phyloP scores from a whole-genome alignment of 352 stramenopile species.

The Globisporangium abappressorium region DNA sequence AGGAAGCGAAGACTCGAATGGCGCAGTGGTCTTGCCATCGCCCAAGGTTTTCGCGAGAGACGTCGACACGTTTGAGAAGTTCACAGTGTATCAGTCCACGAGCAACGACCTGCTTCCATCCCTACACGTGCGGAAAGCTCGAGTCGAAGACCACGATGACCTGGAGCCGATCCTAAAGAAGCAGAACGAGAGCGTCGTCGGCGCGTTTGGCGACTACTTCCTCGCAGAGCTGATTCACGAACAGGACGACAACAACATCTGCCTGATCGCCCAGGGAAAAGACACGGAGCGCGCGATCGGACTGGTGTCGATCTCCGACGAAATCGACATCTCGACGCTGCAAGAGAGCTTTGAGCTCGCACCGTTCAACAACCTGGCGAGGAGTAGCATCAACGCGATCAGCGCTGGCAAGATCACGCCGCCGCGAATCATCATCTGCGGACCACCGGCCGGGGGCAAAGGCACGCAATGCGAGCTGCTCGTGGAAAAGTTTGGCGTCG shows the following conservation, averaged over 20 bases:
- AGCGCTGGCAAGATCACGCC: conserved; percentile 32
- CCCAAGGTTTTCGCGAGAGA: conserved; percentile 21
- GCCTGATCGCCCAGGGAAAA: conserved; percentile 57
- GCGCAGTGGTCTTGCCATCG: conserved; percentile 24
- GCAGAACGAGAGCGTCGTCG: conserved; percentile 61
- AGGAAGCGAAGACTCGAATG: not conserved
- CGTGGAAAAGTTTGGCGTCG: conserved; percentile 78
- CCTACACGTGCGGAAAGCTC: conserved; percentile 56
- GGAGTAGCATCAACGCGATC: conserved; percentile 22
- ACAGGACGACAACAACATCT: conserved; percentile 85
- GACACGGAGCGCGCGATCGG: conserved; percentile 55
- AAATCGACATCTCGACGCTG: conserved; percentile 81
- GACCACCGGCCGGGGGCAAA: conserved; percentile 91
- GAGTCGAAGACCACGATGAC: conserved; percentile 83
- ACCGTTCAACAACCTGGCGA: conserved; percentile 75
- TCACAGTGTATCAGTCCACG: conserved; percentile 45
- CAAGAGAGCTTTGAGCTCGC: conserved; percentile 84
- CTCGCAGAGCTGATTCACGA: conserved; percentile 89
- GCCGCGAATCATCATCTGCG: conserved; percentile 47
- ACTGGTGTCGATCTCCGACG: conserved; percentile 77
- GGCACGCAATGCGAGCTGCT: conserved; percentile 94
- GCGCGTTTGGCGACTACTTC: conserved; percentile 90
- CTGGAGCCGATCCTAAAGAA: conserved; percentile 61
- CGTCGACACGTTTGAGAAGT: conserved; percentile 39
- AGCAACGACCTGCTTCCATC: conserved; percentile 34